These are phyloP conservation scores for Talaromyces trachyspermus DNA, from an alignment of 495 filamentous ascomycete species.

Conservation along the genomic window DNA sequence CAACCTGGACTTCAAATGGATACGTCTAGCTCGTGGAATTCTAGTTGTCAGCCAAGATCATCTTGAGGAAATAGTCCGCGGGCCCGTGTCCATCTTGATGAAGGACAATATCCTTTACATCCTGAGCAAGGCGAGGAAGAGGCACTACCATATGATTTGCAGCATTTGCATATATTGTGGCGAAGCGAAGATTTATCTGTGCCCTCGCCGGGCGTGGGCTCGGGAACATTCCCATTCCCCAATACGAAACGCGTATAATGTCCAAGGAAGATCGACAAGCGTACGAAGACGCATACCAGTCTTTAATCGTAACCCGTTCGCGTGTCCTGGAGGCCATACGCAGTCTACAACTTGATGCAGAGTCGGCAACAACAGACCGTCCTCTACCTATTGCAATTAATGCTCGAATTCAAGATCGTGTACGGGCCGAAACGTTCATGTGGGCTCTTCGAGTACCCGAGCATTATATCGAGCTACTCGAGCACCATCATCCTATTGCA, in stretches of 20 bases:
- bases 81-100: not conserved
- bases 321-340: not conserved
- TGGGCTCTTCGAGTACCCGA: constrained; percentile 29
- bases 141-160: not conserved
- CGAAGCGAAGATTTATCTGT: not conserved
- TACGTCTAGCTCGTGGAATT: not conserved
- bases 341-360: not conserved
- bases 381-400: not conserved
- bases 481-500: constrained; percentile 23
- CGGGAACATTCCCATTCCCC: too few relatives aligned
- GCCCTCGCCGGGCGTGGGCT: too few relatives aligned
- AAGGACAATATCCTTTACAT: not conserved
- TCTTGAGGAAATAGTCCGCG: not conserved
- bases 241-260: too few relatives aligned
- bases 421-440: constrained; percentile 25
- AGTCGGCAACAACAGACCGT: not conserved
- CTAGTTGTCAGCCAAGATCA: not conserved
- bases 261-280: not conserved
- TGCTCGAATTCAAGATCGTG: too few relatives aligned
- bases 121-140: not conserved
- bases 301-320: not conserved
- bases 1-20: not conserved
- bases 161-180: not conserved
- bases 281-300: not conserved
- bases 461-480: constrained; percentile 24